These are phyloP conservation scores for Coemansia sp. DNA, from an alignment of 192 early-diverging fungal genomes.

Conservation along the genomic window DNA sequence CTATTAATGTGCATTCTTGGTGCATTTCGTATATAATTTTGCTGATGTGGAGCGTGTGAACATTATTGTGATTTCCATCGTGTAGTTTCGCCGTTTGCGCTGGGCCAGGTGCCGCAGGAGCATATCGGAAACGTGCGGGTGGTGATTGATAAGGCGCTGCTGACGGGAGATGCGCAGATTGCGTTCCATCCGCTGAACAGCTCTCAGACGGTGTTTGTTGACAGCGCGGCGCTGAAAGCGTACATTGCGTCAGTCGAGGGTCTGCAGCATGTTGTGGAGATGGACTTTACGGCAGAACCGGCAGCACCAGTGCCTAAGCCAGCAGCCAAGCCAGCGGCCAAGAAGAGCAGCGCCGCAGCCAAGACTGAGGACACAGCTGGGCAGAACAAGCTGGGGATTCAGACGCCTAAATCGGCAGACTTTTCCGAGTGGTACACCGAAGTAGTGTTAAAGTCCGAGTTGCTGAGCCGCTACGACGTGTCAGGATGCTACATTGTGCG, in stretches of 20 bases:
- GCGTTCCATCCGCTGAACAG: slow-evolving; percentile 69
- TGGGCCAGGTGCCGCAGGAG: slow-evolving; percentile 61
- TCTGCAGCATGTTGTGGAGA: slow-evolving; percentile 56
- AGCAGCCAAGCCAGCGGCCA: slow-evolving; percentile 27
- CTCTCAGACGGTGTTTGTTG: slow-evolving; percentile 61
- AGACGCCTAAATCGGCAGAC: slow-evolving; percentile 83
- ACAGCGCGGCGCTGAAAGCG: slow-evolving; percentile 55
- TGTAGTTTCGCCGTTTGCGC: slow-evolving; percentile 74
- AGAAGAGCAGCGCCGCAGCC: slow-evolving; percentile 51
- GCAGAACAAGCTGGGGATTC: slow-evolving; percentile 79
- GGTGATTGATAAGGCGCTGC: slow-evolving; percentile 70
- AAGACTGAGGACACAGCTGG: slow-evolving; percentile 57
- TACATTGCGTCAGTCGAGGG: slow-evolving; percentile 62
- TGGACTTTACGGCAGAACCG: slow-evolving; percentile 59
- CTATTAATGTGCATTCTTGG: background rate
- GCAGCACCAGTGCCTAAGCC: slow-evolving; percentile 50
- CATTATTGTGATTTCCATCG: background rate
- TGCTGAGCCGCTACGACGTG: slow-evolving; percentile 99
- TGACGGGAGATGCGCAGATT: slow-evolving; percentile 51
- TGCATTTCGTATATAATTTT: background rate
- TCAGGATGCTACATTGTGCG: slow-evolving; percentile 98
- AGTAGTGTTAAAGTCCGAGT: slow-evolving; percentile 86
- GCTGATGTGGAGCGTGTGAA: background rate
- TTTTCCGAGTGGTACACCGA: slow-evolving; percentile 94
- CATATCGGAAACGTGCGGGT: slow-evolving; percentile 62